Evolutionary conservation across 83 land plant species (phyloP).

Genomic region (Thuja plicata): DNA sequence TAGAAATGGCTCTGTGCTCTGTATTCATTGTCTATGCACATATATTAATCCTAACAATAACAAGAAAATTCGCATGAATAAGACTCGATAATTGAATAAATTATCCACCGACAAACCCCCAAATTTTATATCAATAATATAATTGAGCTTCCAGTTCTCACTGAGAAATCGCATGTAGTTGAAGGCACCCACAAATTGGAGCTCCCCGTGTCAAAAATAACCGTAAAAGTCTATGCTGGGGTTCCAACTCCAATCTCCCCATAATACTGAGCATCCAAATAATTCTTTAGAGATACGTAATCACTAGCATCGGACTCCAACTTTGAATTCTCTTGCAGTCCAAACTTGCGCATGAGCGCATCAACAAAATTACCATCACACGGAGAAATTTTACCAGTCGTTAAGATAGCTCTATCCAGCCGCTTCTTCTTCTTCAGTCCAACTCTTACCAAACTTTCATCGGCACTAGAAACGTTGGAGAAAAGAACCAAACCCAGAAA

Average conservation of each 20-base stretch:
- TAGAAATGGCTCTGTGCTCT: too few relatives aligned
- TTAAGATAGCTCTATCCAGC: slow-evolving; percentile 27
- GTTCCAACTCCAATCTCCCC: slow-evolving; percentile 51
- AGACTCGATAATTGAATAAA: background rate
- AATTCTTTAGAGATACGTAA: slow-evolving; percentile 34
- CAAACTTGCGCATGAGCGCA: slow-evolving; percentile 8
- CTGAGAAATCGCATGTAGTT: slow-evolving; percentile 66
- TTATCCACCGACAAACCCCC: slow-evolving; percentile 16
- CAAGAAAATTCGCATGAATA: background rate
- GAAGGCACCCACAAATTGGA: slow-evolving; percentile 79
- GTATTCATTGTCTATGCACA: background rate
- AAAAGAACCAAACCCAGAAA: slow-evolving; percentile 14
- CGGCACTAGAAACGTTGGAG: slow-evolving; percentile 1
- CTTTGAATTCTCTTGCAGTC: background rate
- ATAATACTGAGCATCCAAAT: slow-evolving; percentile 55
- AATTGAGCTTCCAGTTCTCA: slow-evolving; percentile 17
- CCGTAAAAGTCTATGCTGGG: slow-evolving; percentile 39
- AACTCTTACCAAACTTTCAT: slow-evolving; percentile 29
- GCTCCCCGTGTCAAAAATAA: slow-evolving; percentile 60
- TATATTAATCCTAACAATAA: background rate
- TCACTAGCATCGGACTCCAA: slow-evolving; percentile 6
- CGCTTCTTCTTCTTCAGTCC: slow-evolving; percentile 56
- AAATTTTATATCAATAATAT: background rate
- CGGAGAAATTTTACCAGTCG: slow-evolving; percentile 26
- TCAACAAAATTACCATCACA: slow-evolving; percentile 9